These are phyloP conservation scores for Diphasiastrum complanatum DNA, from an alignment of 83 land plant genomes.

Conservation along the genomic window DNA sequence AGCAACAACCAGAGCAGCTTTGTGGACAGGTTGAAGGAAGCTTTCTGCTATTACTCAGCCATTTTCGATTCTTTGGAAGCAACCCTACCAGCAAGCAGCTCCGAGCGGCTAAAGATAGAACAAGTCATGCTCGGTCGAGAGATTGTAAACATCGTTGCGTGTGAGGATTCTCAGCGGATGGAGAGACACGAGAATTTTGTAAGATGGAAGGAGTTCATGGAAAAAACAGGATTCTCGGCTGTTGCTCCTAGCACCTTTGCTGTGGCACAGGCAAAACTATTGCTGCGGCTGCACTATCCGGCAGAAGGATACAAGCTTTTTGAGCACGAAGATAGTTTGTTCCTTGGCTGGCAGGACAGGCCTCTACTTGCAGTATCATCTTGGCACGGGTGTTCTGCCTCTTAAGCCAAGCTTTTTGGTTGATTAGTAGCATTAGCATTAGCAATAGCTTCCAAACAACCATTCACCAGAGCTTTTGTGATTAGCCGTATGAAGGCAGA, in stretches of 20 bases:
- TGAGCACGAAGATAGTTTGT: conserved; percentile 31
- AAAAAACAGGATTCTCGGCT: conserved; percentile 23
- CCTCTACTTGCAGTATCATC: conserved; percentile 49
- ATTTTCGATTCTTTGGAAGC: conserved; percentile 61
- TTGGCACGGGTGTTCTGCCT: too few relatives aligned
- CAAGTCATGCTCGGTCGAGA: conserved; percentile 39
- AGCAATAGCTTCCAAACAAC: too few relatives aligned
- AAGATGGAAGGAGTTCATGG: conserved; percentile 30
- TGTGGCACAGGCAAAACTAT: conserved; percentile 44
- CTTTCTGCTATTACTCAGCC: conserved; percentile 49
- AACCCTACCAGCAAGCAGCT: conserved; percentile 34
- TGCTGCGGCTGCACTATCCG: conserved; percentile 44
- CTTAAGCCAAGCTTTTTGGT: too few relatives aligned
- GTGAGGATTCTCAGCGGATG: background rate
- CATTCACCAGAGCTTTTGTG: too few relatives aligned
- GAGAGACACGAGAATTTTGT: conserved; percentile 7
- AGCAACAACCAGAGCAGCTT: conserved; percentile 4
- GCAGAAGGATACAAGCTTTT: conserved; percentile 48
- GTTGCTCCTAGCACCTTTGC: conserved; percentile 35
- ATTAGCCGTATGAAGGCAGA: too few relatives aligned
- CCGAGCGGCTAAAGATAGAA: conserved; percentile 43
- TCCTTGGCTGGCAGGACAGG: conserved; percentile 47
- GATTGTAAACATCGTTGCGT: conserved; percentile 11
- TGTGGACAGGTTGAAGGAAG: conserved; percentile 36
- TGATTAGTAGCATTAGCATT: too few relatives aligned